Evolutionary conservation across 306 rosid genomes (phyloP).

Genomic region (Sindora glabra): DNA sequence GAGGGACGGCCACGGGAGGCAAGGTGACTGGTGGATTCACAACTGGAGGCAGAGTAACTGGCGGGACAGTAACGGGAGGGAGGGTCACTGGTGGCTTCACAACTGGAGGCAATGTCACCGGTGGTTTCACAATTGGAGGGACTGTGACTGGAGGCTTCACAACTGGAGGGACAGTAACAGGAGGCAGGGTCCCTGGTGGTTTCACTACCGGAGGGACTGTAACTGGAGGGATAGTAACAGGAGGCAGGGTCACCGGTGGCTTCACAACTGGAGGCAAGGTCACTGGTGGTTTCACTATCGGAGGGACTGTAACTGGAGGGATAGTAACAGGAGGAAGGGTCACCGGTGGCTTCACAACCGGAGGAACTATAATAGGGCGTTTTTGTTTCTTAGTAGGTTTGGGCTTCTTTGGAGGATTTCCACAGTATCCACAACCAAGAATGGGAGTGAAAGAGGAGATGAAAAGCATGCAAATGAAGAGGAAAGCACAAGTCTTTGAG

Average conservation of each 20-base stretch:
- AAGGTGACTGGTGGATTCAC: conserved; percentile 1
- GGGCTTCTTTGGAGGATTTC: conserved; percentile 38
- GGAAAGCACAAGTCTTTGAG: conserved; percentile 44
- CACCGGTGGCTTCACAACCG: background rate
- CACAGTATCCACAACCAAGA: conserved; percentile 58
- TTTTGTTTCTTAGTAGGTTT: conserved; percentile 28
- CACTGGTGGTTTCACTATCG: conserved; percentile 21
- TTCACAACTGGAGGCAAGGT: conserved; percentile 4
- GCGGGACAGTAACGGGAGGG: conserved; percentile 7
- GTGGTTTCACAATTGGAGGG: conserved; percentile 8
- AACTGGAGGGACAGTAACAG: background rate
- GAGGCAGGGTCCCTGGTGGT: conserved; percentile 21
- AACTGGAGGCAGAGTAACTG: background rate
- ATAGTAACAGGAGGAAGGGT: conserved; percentile 6
- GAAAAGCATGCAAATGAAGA: conserved; percentile 73
- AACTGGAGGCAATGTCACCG: conserved; percentile 3
- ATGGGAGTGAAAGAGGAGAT: conserved; percentile 65
- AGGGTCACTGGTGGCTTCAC: conserved; percentile 10
- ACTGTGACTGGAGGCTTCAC: background rate
- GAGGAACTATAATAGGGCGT: conserved; percentile 14
- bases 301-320: conserved; percentile 19
- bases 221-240: conserved; percentile 13
- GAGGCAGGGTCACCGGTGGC: conserved; percentile 10
- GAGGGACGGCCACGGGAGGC: conserved; percentile 8
- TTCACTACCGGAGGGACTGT: conserved; percentile 18